Conservation (phyloP, 176 grass and related monocot genomes). For the Eleusine coracana region DNA sequence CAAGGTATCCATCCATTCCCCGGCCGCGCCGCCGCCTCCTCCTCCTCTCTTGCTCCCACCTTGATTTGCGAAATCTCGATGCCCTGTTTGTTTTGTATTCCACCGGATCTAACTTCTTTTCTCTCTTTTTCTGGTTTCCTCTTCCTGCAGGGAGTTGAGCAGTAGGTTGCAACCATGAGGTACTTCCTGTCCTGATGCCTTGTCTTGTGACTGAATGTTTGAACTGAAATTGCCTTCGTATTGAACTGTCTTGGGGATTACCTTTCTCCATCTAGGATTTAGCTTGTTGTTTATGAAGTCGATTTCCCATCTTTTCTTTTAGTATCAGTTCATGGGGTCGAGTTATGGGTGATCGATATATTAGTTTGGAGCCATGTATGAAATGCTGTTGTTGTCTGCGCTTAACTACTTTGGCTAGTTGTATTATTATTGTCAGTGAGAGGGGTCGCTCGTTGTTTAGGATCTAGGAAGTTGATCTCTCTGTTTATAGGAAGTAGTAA, state of each 20-base stretch:
- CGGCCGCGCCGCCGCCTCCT: background rate
- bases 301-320: background rate
- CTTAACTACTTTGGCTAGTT: no score
- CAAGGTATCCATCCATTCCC: background rate
- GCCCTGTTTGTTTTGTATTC: background rate
- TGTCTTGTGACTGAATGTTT: background rate
- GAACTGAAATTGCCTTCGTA: background rate
- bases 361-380: background rate
- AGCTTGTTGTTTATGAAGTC: background rate
- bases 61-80: background rate
- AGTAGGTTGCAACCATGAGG: background rate
- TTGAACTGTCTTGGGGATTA: background rate
- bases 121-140: background rate
- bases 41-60: background rate
- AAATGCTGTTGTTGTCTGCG: background rate
- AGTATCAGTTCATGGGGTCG: background rate
- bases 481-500: no score
- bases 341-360: background rate
- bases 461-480: no score
- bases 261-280: background rate
- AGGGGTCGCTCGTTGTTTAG: no score
- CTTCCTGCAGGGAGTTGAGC: background rate
- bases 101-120: background rate
- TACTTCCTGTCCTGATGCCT: background rate
- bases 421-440: no score